Evolutionary conservation across 192 early-diverging fungal species (phyloP).

Genomic region (Chytriomyces sp.): DNA sequence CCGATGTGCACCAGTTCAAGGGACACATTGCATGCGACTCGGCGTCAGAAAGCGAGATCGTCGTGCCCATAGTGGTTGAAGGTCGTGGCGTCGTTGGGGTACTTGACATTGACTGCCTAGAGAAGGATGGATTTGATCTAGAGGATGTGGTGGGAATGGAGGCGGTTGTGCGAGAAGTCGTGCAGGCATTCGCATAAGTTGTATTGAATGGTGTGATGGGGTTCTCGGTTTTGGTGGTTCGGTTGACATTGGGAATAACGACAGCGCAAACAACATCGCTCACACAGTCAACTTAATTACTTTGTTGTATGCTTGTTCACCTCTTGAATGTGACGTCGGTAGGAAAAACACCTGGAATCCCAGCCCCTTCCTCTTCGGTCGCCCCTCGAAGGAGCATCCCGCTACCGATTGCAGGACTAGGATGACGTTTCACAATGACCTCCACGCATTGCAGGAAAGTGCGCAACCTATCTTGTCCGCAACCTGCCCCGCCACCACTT

Average conservation of each 20-base stretch:
- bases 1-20: slow-evolving; percentile 78
- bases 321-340: too few relatives aligned
- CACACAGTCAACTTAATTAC: too few relatives aligned
- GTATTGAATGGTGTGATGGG: too few relatives aligned
- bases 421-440: slow-evolving; percentile 68
- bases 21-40: slow-evolving; percentile 94
- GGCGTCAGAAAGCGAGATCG: slow-evolving; percentile 81
- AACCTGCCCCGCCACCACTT: slow-evolving; percentile 92
- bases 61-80: slow-evolving; percentile 66
- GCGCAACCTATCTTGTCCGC: slow-evolving; percentile 77
- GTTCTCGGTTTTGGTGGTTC: too few relatives aligned
- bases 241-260: too few relatives aligned
- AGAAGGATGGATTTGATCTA: slow-evolving; percentile 39
- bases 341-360: too few relatives aligned
- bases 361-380: too few relatives aligned
- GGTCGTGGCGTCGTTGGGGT: slow-evolving; percentile 34
- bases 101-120: slow-evolving; percentile 51
- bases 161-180: slow-evolving; percentile 40
- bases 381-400: too few relatives aligned
- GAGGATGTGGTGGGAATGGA: slow-evolving; percentile 46
- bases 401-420: background rate
- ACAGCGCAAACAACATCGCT: too few relatives aligned
- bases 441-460: slow-evolving; percentile 95
- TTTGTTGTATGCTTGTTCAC: too few relatives aligned
- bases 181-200: too few relatives aligned